phyloP scores from a whole-genome alignment of 176 grass and related monocot genomes.

The Metroxylon sagu region DNA sequence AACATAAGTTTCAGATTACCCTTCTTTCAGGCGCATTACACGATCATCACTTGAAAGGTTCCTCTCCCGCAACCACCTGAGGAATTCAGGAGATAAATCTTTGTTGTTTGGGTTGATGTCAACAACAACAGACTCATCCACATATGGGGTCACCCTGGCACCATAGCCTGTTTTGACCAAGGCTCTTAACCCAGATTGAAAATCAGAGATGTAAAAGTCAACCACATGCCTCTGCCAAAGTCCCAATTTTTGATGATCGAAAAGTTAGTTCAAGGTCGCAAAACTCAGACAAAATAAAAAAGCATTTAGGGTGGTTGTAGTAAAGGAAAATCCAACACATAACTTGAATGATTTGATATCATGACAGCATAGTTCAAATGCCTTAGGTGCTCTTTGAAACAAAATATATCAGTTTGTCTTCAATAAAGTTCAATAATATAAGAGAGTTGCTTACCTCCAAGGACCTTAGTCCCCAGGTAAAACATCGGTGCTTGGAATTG shows the following conservation, averaged over 20 bases:
- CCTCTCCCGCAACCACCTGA: conserved; percentile 71
- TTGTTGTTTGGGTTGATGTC: conserved; percentile 89
- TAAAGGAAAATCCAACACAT: no score
- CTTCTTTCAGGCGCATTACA: conserved; percentile 96
- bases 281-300: neutral
- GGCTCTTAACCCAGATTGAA: conserved; percentile 94
- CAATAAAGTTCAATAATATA: neutral
- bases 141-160: conserved; percentile 60
- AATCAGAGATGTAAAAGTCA: conserved; percentile 99
- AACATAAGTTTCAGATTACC: conserved; percentile 33
- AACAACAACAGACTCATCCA: conserved; percentile 78
- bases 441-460: conserved; percentile 49
- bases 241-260: conserved; percentile 11
- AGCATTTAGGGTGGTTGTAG: no score
- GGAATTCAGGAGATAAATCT: conserved; percentile 82
- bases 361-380: no score
- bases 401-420: no score
- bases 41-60: conserved; percentile 79
- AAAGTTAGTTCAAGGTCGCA: conserved; percentile 7
- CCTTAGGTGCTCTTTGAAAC: no score
- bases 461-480: conserved; percentile 89
- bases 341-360: no score
- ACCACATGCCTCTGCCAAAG: conserved; percentile 62
- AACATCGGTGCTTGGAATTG: conserved; percentile 53
- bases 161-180: conserved; percentile 86